phyloP scores from a whole-genome alignment of 441 rosid genomes.

The Geranium incanum region DNA sequence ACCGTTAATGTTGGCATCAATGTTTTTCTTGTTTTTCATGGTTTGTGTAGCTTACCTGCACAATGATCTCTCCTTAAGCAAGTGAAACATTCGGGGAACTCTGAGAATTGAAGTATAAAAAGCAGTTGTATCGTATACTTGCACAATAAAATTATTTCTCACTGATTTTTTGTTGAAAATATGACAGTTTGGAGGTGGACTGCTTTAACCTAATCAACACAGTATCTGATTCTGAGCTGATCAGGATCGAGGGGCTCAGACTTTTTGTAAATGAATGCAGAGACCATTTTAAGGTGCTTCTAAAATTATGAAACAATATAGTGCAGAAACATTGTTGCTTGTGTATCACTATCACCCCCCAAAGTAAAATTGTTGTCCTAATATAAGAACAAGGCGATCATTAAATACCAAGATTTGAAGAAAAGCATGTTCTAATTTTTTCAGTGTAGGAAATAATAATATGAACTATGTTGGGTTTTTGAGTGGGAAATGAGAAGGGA shows the following conservation, averaged over 20 bases:
- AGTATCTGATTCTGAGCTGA: neutral
- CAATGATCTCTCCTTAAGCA: constrained; percentile 65
- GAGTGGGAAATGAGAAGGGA: too few relatives aligned
- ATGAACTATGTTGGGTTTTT: too few relatives aligned
- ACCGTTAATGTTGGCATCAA: constrained; percentile 77
- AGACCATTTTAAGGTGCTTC: neutral
- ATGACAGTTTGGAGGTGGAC: constrained; percentile 13
- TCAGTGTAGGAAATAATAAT: too few relatives aligned
- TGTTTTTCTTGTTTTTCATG: constrained; percentile 69
- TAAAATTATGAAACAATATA: too few relatives aligned
- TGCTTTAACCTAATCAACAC: neutral
- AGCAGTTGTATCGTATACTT: neutral
- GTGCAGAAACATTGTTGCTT: neutral
- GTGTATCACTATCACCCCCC: neutral
- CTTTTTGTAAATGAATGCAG: neutral
- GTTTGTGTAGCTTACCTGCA: constrained; percentile 72
- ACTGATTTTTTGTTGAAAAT: constrained; percentile 1
- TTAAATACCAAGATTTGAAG: neutral
- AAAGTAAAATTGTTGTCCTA: neutral
- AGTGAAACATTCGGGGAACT: constrained; percentile 26
- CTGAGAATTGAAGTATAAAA: neutral
- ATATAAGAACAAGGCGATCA: neutral
- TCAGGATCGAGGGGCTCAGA: neutral
- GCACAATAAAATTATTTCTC: neutral
- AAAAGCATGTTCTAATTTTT: neutral